Evolutionary conservation across 2,329 filamentous ascomycete species (phyloP).

Genomic region (Ilyonectria sp.): DNA sequence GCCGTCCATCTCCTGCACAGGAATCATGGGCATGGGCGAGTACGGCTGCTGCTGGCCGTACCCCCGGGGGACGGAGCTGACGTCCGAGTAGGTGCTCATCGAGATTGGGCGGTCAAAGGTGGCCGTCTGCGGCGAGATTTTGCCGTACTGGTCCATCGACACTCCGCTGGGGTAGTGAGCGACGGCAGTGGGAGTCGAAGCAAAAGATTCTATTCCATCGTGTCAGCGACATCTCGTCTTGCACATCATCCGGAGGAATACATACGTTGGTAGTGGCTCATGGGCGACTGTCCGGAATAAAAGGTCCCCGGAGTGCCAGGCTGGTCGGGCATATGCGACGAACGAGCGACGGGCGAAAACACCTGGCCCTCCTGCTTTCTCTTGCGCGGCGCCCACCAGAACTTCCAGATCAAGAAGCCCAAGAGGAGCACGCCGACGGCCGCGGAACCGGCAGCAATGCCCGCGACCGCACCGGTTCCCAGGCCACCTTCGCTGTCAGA

Average conservation of each 20-base stretch:
- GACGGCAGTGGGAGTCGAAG: conserved; percentile 30
- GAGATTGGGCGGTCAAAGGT: conserved; percentile 37
- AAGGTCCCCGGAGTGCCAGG: conserved; percentile 31
- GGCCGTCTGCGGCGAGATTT: conserved; percentile 37
- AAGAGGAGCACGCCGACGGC: conserved; percentile 34
- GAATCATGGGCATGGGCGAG: conserved; percentile 34
- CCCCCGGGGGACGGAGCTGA: conserved; percentile 13
- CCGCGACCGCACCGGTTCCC: conserved; percentile 40
- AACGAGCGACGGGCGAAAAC: conserved; percentile 26
- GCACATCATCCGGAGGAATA: not conserved
- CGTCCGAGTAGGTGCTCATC: conserved; percentile 39
- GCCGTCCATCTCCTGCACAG: conserved; percentile 45
- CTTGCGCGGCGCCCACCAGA: conserved; percentile 44
- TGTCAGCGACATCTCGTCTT: conserved; percentile 27
- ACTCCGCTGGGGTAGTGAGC: conserved; percentile 36
- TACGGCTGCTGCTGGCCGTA: conserved; percentile 33
- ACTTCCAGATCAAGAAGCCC: conserved; percentile 37
- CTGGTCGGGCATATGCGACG: conserved; percentile 21
- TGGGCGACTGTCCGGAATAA: conserved; percentile 36
- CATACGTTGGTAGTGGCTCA: conserved; percentile 45
- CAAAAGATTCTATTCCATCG: conserved; percentile 31
- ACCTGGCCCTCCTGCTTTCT: conserved; percentile 33
- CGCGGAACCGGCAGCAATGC: conserved; percentile 40
- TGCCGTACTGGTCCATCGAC: conserved; percentile 38
- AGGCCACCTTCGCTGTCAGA: conserved; percentile 26